These are phyloP conservation scores for Bertia moriformis DNA, from an alignment of 2,329 filamentous ascomycete genomes.

Conservation along the genomic window DNA sequence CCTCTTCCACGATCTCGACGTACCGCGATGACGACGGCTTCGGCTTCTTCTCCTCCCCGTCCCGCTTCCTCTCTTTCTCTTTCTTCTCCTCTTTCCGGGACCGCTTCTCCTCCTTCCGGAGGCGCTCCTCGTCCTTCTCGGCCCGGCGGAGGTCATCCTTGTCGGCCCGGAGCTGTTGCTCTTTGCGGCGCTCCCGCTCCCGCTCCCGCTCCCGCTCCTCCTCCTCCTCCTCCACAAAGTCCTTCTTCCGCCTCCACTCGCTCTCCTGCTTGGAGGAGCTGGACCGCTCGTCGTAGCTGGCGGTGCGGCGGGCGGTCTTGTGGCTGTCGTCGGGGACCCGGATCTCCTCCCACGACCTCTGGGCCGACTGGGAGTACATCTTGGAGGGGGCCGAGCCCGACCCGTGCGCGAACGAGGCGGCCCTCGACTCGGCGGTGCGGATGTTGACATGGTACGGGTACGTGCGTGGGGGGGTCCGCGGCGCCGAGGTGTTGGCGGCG, in stretches of 20 bases:
- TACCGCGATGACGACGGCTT: conserved; percentile 15
- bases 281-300: conserved; percentile 26
- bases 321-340: conserved; percentile 25
- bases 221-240: conserved; percentile 5
- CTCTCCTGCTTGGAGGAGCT: conserved; percentile 18
- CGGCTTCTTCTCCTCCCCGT: conserved; percentile 18
- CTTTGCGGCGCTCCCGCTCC: conserved; percentile 6
- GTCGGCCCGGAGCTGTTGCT: no score
- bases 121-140: conserved; percentile 17
- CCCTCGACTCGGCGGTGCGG: conserved; percentile 27
- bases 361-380: conserved; percentile 18
- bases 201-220: conserved; percentile 1
- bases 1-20: conserved; percentile 17
- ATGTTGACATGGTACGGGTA: conserved; percentile 24
- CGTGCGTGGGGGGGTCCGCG: not conserved
- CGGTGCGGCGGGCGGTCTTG: conserved; percentile 25
- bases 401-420: no score
- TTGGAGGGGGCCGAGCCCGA: conserved; percentile 16
- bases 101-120: not conserved
- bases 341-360: conserved; percentile 30
- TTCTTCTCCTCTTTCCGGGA: conserved; percentile 20
- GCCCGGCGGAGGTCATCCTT: conserved; percentile 9
- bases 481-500: not conserved
- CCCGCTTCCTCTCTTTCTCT: conserved; percentile 17
- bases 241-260: conserved; percentile 12